Conservation (phyloP, 352 stramenopile species). For the Phytophthora capsici region DNA sequence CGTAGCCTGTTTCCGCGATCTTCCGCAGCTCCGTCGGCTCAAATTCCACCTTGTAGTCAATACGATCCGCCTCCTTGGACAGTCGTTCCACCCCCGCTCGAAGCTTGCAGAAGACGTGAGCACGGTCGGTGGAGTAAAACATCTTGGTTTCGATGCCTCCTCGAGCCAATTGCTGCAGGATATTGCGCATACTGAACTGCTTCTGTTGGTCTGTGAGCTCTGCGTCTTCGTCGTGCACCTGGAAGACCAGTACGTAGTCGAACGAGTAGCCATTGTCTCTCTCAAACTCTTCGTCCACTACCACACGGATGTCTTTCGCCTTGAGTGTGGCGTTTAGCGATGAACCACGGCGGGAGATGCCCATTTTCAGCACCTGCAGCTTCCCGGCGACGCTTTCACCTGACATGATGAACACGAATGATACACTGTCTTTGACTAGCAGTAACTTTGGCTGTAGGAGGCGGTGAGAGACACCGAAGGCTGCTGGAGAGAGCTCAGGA, state of each 20-base stretch:
- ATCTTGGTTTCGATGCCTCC: constrained; percentile 86
- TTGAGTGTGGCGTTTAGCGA: constrained; percentile 70
- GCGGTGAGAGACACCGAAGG: constrained; percentile 16
- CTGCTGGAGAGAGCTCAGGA: constrained; percentile 3
- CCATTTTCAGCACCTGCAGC: constrained; percentile 69
- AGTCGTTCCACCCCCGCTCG: constrained; percentile 69
- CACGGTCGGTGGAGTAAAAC: constrained; percentile 75
- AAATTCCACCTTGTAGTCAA: constrained; percentile 85
- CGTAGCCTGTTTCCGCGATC: constrained; percentile 62
- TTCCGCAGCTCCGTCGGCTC: constrained; percentile 59
- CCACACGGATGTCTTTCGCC: constrained; percentile 65
- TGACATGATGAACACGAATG: constrained; percentile 23
- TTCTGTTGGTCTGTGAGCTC: constrained; percentile 65
- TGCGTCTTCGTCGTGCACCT: constrained; percentile 74
- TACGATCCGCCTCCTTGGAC: constrained; percentile 73
- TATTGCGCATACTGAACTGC: constrained; percentile 72
- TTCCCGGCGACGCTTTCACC: constrained; percentile 30
- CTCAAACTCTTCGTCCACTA: constrained; percentile 70
- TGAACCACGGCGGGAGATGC: constrained; percentile 66
- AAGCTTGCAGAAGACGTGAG: constrained; percentile 82
- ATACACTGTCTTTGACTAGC: constrained; percentile 8
- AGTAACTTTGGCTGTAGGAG: constrained; percentile 2
- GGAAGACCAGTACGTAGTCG: constrained; percentile 85
- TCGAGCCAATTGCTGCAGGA: constrained; percentile 69
- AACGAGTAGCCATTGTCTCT: constrained; percentile 77